Evolutionary conservation across 2,329 filamentous ascomycete species (phyloP).

Genomic region (Aureobasidium sp.): DNA sequence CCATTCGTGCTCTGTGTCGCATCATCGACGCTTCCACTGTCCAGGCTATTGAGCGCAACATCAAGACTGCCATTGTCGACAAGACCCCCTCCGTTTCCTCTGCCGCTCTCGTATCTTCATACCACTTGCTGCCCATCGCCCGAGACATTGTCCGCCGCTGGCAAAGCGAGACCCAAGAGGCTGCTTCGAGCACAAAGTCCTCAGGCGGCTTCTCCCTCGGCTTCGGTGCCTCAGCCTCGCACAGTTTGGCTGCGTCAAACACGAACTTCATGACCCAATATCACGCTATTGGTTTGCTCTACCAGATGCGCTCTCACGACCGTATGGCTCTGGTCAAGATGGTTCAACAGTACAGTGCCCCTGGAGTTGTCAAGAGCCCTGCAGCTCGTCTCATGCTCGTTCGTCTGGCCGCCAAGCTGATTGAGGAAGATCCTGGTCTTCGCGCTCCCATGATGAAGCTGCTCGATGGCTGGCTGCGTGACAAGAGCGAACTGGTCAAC

Average conservation of each 20-base stretch:
- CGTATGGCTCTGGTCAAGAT: slow-evolving; percentile 99
- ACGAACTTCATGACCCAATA: slow-evolving; percentile 98
- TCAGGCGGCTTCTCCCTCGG: slow-evolving; percentile 85
- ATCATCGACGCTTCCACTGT: slow-evolving; percentile 96
- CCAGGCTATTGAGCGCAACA: slow-evolving; percentile 93
- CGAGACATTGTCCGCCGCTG: slow-evolving; percentile 92
- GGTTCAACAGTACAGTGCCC: slow-evolving; percentile 96
- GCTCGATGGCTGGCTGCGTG: slow-evolving; percentile 89
- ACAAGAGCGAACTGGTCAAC: slow-evolving; percentile 99
- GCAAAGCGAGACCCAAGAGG: slow-evolving; percentile 98
- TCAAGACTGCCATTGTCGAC: slow-evolving; percentile 99
- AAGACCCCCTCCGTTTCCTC: slow-evolving; percentile 97
- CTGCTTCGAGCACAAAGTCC: slow-evolving; percentile 82
- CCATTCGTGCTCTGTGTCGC: slow-evolving; percentile 87
- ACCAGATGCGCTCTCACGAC: slow-evolving; percentile 96
- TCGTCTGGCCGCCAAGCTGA: slow-evolving; percentile 83
- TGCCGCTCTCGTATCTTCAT: slow-evolving; percentile 90
- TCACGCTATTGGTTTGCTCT: slow-evolving; percentile 92
- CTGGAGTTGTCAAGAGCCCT: slow-evolving; percentile 90
- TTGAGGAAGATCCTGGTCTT: slow-evolving; percentile 83
- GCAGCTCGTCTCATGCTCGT: slow-evolving; percentile 90
- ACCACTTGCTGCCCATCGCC: slow-evolving; percentile 93
- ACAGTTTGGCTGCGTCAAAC: slow-evolving; percentile 64
- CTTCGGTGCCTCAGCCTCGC: slow-evolving; percentile 72
- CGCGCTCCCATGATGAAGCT: slow-evolving; percentile 96